Conservation (phyloP, 768 basidiomycete species). For the Pleurotus tuoliensis region DNA sequence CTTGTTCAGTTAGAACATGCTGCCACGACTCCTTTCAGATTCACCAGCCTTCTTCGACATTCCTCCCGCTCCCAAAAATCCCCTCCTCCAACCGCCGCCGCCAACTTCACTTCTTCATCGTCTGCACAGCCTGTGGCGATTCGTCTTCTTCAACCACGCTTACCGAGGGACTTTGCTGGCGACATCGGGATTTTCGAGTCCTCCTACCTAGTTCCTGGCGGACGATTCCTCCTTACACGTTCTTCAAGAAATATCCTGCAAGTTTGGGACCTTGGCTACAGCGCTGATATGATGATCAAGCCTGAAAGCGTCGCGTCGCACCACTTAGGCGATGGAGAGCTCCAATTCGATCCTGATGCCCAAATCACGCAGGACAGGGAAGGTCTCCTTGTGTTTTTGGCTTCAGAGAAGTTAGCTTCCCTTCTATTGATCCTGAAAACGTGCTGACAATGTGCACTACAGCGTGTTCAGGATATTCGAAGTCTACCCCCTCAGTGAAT, state of each 20-base stretch:
- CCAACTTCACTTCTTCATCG: background rate
- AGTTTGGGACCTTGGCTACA: conserved; percentile 25
- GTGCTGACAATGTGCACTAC: background rate
- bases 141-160: conserved; percentile 13
- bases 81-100: background rate
- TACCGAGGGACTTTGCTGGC: conserved; percentile 7
- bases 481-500: conserved; percentile 2
- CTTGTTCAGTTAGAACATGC: conserved; percentile 22
- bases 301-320: conserved; percentile 11
- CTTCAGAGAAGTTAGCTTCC: background rate
- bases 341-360: conserved; percentile 6
- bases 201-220: conserved; percentile 26
- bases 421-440: background rate
- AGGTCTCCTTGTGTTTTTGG: conserved; percentile 11
- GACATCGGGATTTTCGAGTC: conserved; percentile 5
- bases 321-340: background rate
- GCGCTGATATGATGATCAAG: conserved; percentile 14
- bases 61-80: background rate
- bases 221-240: conserved; percentile 24
- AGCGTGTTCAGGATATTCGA: conserved; percentile 8
- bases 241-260: conserved; percentile 12
- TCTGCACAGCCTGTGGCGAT: conserved; percentile 9
- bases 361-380: conserved; percentile 8
- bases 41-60: conserved; percentile 9
- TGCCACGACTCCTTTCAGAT: conserved; percentile 20